Evolutionary conservation across 2,329 filamentous ascomycete species (phyloP).

Genomic region (Hortaea werneckii): DNA sequence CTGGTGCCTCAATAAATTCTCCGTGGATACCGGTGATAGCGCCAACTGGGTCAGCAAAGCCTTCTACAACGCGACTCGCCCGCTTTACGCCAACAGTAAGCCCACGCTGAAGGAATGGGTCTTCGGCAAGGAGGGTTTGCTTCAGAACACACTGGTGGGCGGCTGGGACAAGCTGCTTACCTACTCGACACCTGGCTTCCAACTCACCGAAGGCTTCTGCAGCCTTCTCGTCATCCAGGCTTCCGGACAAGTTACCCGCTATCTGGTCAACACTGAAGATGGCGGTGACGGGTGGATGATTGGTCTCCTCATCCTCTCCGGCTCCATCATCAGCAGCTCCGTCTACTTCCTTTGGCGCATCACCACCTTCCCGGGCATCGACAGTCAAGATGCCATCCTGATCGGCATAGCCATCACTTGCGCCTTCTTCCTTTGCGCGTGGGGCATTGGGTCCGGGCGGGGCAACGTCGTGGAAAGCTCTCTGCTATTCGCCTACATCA

Average conservation of each 20-base stretch:
- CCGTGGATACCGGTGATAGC: conserved; percentile 67
- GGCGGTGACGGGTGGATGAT: conserved; percentile 97
- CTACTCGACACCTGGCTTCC: conserved; percentile 90
- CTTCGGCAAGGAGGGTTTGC: conserved; percentile 72
- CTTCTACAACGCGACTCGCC: conserved; percentile 25
- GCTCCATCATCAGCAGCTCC: conserved; percentile 83
- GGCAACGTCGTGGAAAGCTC: conserved; percentile 95
- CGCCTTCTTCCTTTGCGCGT: conserved; percentile 82
- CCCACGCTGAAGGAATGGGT: conserved; percentile 72
- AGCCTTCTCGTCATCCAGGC: conserved; percentile 92
- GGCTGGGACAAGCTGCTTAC: conserved; percentile 79
- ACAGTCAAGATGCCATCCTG: conserved; percentile 81
- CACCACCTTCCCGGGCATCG: conserved; percentile 83
- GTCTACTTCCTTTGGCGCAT: conserved; percentile 96
- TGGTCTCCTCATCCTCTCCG: conserved; percentile 73
- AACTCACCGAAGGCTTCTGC: conserved; percentile 92
- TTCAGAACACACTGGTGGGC: conserved; percentile 72
- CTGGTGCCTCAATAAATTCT: conserved; percentile 92
- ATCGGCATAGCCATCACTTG: conserved; percentile 91
- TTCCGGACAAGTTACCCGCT: conserved; percentile 84
- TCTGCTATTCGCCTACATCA: conserved; percentile 89
- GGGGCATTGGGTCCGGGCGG: conserved; percentile 85
- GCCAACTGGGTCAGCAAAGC: conserved; percentile 67
- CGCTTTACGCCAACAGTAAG: conserved; percentile 32
- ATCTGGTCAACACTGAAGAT: conserved; percentile 79